Base-by-base conservation (phyloP, 805 yeast species). In the Candida parachauliodes region DNA sequence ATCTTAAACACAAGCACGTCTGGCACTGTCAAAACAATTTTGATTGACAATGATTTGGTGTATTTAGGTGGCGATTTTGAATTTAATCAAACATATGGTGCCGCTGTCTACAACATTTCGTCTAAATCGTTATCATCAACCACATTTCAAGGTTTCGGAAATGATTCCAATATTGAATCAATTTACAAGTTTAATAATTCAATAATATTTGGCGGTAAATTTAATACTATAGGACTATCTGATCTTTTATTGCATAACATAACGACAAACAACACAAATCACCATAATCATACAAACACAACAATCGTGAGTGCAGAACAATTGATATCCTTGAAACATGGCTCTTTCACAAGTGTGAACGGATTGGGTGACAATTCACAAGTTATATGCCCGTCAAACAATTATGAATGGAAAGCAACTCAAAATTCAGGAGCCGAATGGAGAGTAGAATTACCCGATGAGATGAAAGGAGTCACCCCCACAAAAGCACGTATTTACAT, bases 41-140 rank as follows among this genome's bases (percentile, higher is more conserved):
- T 49, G 35, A 80, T 58, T 2, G 69, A 65, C 31, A 55, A 60
- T 23, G 59, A 72, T 16, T 39, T 76, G 16, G 71, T 87, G 0
- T 88, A 85, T 51, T 72, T 86, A 34, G 98, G 97, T 8, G 98
- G 98, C 15, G 70, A 76, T 42, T 76, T 91, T 47, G 55, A 68
- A 5, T 79, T 68, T 54, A 67, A 75, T 39, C 56, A 62, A 32
- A 67, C 79, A 6, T 51, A 68, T 46, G 83, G 88, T 35, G 83
- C 76, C 0, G 80, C 84, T 8, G 60, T 78, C 4, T 91, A 86
- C 70, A 72, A 86, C 57, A 51, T 62, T 11, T 46, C 71, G 0
- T 47, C 71, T 3, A 48, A 67, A 15, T 22, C 57, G 2, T 59
- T 85, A 27, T 35, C 51, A 2, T 53, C 71, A 7, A 64, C 86